Evolutionary conservation across 78 protist genomes (phyloP).

Genomic region (Dictyostelium discoideum): DNA sequence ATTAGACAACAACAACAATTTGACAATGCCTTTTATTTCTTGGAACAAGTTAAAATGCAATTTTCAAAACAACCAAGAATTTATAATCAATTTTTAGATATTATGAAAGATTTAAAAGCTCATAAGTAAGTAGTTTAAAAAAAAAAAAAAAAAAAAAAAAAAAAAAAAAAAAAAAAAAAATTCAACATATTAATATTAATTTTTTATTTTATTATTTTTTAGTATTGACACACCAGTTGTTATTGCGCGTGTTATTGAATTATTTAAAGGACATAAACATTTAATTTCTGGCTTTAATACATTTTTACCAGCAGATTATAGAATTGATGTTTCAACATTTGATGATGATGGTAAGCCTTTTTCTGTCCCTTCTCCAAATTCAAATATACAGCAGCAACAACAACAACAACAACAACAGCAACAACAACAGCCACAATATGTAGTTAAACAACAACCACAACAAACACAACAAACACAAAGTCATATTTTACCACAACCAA

Average conservation of each 20-base stretch:
- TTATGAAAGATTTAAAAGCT: slow-evolving; percentile 96
- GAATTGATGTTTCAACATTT: slow-evolving; percentile 81
- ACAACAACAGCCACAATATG: slow-evolving; percentile 9
- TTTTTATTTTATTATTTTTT: not conserved
- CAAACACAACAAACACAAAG: slow-evolving; percentile 24
- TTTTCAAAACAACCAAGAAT: slow-evolving; percentile 89
- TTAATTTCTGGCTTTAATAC: slow-evolving; percentile 96
- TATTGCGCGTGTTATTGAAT: slow-evolving; percentile 88
- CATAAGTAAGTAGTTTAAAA: slow-evolving; percentile 79
- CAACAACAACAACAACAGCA: slow-evolving; percentile 37
- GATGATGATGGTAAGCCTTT: slow-evolving; percentile 44
- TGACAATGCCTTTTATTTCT: slow-evolving; percentile 91
- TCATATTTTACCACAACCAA: not conserved
- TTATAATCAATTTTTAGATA: slow-evolving; percentile 95
- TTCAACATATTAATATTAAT: not conserved
- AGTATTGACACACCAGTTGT: slow-evolving; percentile 95
- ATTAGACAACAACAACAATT: slow-evolving; percentile 76
- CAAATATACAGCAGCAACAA: slow-evolving; percentile 19
- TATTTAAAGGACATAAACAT: slow-evolving; percentile 91
- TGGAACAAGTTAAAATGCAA: slow-evolving; percentile 93
- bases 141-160: not conserved
- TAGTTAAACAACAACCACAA: slow-evolving; percentile 10
- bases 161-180: too few species aligned
- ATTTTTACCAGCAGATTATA: slow-evolving; percentile 94
- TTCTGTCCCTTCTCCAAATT: slow-evolving; percentile 63